These are phyloP conservation scores for Coemansia sp. DNA, from an alignment of 192 early-diverging fungal genomes.

Conservation along the genomic window DNA sequence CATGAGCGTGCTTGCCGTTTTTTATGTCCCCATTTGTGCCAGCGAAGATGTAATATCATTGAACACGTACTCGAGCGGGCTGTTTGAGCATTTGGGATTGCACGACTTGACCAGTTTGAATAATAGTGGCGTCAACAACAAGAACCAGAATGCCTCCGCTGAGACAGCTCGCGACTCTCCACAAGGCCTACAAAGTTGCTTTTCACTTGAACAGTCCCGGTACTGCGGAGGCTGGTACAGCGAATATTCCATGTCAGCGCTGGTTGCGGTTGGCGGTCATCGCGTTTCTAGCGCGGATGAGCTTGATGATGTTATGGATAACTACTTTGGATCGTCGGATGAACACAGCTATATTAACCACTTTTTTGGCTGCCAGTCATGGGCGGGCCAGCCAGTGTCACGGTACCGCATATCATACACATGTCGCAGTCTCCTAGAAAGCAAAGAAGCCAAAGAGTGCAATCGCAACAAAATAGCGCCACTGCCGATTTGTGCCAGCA, in stretches of 20 bases:
- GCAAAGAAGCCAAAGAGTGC: slow-evolving; percentile 22
- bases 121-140: neutral
- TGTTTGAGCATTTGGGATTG: slow-evolving; percentile 1
- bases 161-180: neutral
- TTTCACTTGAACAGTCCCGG: slow-evolving; percentile 22
- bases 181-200: slow-evolving; percentile 15
- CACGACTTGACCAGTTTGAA: neutral
- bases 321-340: slow-evolving; percentile 32
- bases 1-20: neutral
- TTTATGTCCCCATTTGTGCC: neutral
- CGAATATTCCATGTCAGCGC: slow-evolving; percentile 27
- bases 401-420: slow-evolving; percentile 40
- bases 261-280: slow-evolving; percentile 21
- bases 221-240: slow-evolving; percentile 33
- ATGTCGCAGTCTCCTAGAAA: slow-evolving; percentile 40
- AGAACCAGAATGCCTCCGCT: neutral
- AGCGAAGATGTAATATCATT: neutral
- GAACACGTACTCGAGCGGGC: slow-evolving; percentile 6
- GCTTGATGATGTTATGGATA: slow-evolving; percentile 34
- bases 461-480: slow-evolving; percentile 10
- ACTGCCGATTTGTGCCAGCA: slow-evolving; percentile 19
- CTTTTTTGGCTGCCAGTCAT: slow-evolving; percentile 37
- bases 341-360: slow-evolving; percentile 25
- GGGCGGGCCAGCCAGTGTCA: slow-evolving; percentile 23
- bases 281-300: slow-evolving; percentile 16